These are phyloP conservation scores for Tolypocladium guangdongense DNA, from an alignment of 2,329 filamentous ascomycete species.

Conservation along the genomic window DNA sequence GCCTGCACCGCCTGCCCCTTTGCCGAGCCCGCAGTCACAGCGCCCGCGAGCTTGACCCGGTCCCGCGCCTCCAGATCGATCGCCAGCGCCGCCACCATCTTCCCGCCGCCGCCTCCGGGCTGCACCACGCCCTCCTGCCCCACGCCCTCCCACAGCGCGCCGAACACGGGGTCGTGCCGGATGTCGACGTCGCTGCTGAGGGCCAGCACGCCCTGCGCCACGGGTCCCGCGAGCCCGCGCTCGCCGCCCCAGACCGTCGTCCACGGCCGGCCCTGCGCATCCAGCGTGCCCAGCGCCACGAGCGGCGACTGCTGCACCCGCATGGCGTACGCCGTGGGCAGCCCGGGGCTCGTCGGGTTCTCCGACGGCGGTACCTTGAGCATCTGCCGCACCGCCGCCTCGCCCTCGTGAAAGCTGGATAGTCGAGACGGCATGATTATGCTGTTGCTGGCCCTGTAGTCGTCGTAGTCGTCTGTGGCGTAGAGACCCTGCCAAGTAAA, in stretches of 20 bases:
- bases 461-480: neutral
- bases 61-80: slow-evolving; percentile 43
- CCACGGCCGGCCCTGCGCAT: slow-evolving; percentile 58
- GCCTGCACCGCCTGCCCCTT: slow-evolving; percentile 34
- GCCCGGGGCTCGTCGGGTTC: slow-evolving; percentile 57
- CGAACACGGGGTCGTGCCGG: slow-evolving; percentile 57
- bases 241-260: slow-evolving; percentile 69
- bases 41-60: slow-evolving; percentile 63
- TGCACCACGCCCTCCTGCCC: slow-evolving; percentile 29
- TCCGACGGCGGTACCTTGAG: slow-evolving; percentile 43
- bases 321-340: slow-evolving; percentile 49
- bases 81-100: slow-evolving; percentile 40
- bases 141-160: slow-evolving; percentile 44
- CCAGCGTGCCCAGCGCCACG: slow-evolving; percentile 63
- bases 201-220: slow-evolving; percentile 54
- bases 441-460: neutral
- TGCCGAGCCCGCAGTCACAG: slow-evolving; percentile 48
- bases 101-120: slow-evolving; percentile 27
- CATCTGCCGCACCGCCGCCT: slow-evolving; percentile 51
- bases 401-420: slow-evolving; percentile 51
- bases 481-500: neutral
- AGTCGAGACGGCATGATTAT: slow-evolving; percentile 16
- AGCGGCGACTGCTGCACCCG: slow-evolving; percentile 54
- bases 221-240: slow-evolving; percentile 51
- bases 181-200: slow-evolving; percentile 51